Percentiles rank a stretch among this genome's conserved stretches.
Evolutionary conservation across 106 monocot genomes (phyloP).

Genomic region (Dactylorhiza incarnata): DNA sequence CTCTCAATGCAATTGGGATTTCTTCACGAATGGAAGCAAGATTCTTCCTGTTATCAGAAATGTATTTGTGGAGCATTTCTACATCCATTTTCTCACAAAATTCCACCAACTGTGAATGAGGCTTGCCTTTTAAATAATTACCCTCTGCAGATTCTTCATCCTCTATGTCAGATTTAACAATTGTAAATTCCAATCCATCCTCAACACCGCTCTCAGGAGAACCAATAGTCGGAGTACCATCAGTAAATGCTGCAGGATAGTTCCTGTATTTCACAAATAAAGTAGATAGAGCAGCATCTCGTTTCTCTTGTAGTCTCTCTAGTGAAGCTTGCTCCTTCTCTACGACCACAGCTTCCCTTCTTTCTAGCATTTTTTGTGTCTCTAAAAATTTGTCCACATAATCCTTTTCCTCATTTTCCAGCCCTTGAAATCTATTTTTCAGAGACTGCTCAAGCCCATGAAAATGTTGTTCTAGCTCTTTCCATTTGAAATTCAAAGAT

Average conservation of each 20-base stretch:
- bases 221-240: slow-evolving; percentile 8
- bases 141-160: slow-evolving; percentile 14
- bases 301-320: slow-evolving; percentile 63
- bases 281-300: slow-evolving; percentile 62
- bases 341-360: slow-evolving; percentile 52
- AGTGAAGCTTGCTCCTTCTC: slow-evolving; percentile 70
- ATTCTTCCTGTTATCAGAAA: slow-evolving; percentile 90
- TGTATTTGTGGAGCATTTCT: slow-evolving; percentile 66
- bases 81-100: slow-evolving; percentile 78
- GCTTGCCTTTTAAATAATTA: slow-evolving; percentile 19
- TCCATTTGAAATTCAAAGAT: slow-evolving; percentile 66
- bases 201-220: slow-evolving; percentile 18
- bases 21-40: slow-evolving; percentile 74
- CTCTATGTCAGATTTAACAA: slow-evolving; percentile 24
- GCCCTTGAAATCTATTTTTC: slow-evolving; percentile 55
- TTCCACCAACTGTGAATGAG: slow-evolving; percentile 32
- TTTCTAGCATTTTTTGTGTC: slow-evolving; percentile 49
- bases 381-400: slow-evolving; percentile 45
- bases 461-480: slow-evolving; percentile 73
- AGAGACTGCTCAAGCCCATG: slow-evolving; percentile 80
- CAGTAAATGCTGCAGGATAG: slow-evolving; percentile 7
- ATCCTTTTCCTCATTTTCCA: slow-evolving; percentile 65
- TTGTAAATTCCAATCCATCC: slow-evolving; percentile 22
- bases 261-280: slow-evolving; percentile 34
- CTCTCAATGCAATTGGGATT: slow-evolving; percentile 61